A percentile compares a stretch with the other conserved stretches of the same genome.
Conservation (phyloP, 768 basidiomycete genomes). For the Obba rivulosa region DNA sequence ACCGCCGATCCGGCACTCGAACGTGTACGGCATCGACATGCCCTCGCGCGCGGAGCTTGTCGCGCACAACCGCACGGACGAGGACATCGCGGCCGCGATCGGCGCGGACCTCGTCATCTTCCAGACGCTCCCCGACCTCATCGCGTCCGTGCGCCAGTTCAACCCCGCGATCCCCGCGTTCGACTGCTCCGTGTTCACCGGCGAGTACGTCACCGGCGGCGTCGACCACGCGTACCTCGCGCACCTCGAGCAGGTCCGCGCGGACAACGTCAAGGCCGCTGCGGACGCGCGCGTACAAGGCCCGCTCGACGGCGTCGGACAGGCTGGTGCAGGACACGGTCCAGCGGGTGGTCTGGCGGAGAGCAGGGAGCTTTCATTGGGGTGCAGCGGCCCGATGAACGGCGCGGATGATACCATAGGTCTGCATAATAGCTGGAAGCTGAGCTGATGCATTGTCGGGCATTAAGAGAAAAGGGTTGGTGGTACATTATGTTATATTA, state of each 20-base stretch:
- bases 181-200: conserved; percentile 98
- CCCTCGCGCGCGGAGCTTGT: conserved; percentile 93
- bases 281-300: conserved; percentile 25
- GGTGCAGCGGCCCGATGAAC: conserved; percentile 43
- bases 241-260: conserved; percentile 69
- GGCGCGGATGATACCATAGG: conserved; percentile 75
- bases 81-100: conserved; percentile 72
- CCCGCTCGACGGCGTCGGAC: conserved; percentile 30
- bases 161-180: conserved; percentile 74
- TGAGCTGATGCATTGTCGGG: conserved; percentile 21
- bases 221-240: conserved; percentile 80
- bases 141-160: conserved; percentile 78
- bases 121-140: conserved; percentile 86
- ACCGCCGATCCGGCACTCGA: conserved; percentile 93
- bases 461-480: no score
- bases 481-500: no score
- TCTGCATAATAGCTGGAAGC: conserved; percentile 67
- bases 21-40: conserved; percentile 99
- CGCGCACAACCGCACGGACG: conserved; percentile 67
- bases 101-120: conserved; percentile 96
- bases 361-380: conserved; percentile 20
- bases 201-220: conserved; percentile 93
- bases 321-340: conserved; percentile 20
- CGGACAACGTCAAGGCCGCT: conserved; percentile 75
- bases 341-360: conserved; percentile 9